Base-by-base conservation (phyloP, 2,329 filamentous ascomycete species). In the Teratosphaeria destructans region DNA sequence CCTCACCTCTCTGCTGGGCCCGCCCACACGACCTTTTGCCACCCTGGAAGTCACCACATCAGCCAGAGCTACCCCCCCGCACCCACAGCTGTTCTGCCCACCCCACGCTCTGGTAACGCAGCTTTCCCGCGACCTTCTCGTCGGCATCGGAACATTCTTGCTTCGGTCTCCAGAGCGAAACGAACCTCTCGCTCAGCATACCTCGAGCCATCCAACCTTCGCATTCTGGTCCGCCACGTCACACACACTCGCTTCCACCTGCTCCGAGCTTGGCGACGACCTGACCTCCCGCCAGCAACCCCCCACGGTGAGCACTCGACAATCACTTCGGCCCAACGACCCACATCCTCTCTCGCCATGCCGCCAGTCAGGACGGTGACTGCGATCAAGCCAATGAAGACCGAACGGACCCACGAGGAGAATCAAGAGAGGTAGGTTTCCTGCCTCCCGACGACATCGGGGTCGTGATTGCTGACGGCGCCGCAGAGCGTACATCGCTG, bases 401-500 rank as follows among this genome's bases (percentile, higher is more conserved):
- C 61, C 19, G 61, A 63, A 34, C 57, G 61, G 5, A 61, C 61
- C 6, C 87, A 90, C 63, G 87, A 89, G 66, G 88, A 92, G 73
- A 92, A 93, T 67, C 87, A 90, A 70, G 89, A 93, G 73, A 82
- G 81, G 79, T 82, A 69, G 61, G 75, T 56, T 27, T 3, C 32
- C 56, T n/a, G 60, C 29, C 55, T 32, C 27, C 29, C 35, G 19
- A 49, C 19, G n/a, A 6, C 43, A 49, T 23, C 29, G 7, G 43
- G 19, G 5, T 49, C 53, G 8, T 5, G 16, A 11, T 26, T 14
- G 43, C 58, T 66, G 56, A 63, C 37, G 12, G 19, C 61, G 19
- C 12, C 1, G 32, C 67, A 87, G 92, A 69, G 92, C 92, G 26
- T 96, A 95, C 72, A 94, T 96, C 66, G 92, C 92, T 12, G 92